Evolutionary conservation across 345 rosid genomes (phyloP).

Genomic region (Eucalyptus regnans): DNA sequence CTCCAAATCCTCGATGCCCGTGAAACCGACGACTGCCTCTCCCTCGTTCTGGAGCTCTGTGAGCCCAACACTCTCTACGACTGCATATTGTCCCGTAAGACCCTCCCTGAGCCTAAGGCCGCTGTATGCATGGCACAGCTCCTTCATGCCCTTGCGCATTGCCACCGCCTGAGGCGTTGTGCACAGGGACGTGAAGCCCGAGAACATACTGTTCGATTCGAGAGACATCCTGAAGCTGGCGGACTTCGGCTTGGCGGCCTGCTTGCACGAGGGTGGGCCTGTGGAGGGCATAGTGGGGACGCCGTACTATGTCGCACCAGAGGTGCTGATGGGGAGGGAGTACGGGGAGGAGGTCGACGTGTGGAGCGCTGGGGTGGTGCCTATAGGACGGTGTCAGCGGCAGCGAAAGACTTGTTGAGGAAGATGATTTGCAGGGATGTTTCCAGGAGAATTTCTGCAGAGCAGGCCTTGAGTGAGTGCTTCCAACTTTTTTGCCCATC

Average conservation of each 20-base stretch:
- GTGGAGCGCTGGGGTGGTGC: slow-evolving; percentile 74
- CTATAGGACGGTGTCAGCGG: slow-evolving; percentile 32
- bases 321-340: slow-evolving; percentile 58
- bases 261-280: slow-evolving; percentile 17
- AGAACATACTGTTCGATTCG: slow-evolving; percentile 48
- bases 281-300: slow-evolving; percentile 61
- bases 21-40: slow-evolving; percentile 45
- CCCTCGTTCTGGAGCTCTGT: slow-evolving; percentile 55
- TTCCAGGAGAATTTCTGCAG: slow-evolving; percentile 61
- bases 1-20: slow-evolving; percentile 33
- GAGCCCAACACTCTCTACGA: slow-evolving; percentile 43
- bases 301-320: slow-evolving; percentile 83
- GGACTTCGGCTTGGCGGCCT: slow-evolving; percentile 69
- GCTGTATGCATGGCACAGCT: slow-evolving; percentile 28
- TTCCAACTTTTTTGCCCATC: not conserved
- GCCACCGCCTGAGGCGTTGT: slow-evolving; percentile 57
- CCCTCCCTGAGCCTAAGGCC: slow-evolving; percentile 29
- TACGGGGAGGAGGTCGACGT: slow-evolving; percentile 72
- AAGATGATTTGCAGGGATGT: slow-evolving; percentile 74
- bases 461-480: slow-evolving; percentile 42
- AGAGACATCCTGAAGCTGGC: slow-evolving; percentile 27
- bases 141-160: slow-evolving; percentile 50
- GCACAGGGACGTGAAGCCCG: slow-evolving; percentile 78
- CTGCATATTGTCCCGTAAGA: slow-evolving; percentile 9
- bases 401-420: slow-evolving; percentile 60